These are phyloP conservation scores for Pseudogymnoascus sp. DNA, from an alignment of 2,329 filamentous ascomycete species.

Conservation along the genomic window DNA sequence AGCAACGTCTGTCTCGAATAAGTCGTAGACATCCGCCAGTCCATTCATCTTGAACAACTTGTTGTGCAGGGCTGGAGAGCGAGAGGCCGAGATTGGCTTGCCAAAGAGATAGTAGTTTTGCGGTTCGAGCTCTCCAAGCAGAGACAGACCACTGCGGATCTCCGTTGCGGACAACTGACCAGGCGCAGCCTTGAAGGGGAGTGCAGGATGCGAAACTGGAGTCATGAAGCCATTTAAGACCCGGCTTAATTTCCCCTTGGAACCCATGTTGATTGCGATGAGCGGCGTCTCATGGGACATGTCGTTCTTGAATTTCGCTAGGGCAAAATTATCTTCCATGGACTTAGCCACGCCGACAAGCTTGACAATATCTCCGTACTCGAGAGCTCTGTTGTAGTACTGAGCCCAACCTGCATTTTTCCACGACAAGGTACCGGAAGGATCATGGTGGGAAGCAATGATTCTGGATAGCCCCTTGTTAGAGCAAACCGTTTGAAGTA, in stretches of 20 bases:
- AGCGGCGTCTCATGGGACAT: conserved; percentile 75
- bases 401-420: conserved; percentile 86
- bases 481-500: conserved; percentile 62
- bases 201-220: conserved; percentile 78
- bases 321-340: conserved; percentile 78
- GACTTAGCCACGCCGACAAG: conserved; percentile 73
- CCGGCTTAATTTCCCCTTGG: conserved; percentile 77
- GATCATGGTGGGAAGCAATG: conserved; percentile 94
- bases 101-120: conserved; percentile 85
- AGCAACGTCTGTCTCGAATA: conserved; percentile 64
- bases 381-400: conserved; percentile 81
- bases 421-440: conserved; percentile 73
- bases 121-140: conserved; percentile 70
- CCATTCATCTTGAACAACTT: conserved; percentile 68
- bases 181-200: conserved; percentile 91
- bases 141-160: conserved; percentile 69
- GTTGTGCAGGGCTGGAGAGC: conserved; percentile 87
- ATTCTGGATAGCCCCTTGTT: conserved; percentile 67
- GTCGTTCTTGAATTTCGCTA: conserved; percentile 72
- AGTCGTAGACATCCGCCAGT: conserved; percentile 74
- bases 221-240: conserved; percentile 91
- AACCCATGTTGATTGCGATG: conserved; percentile 95
- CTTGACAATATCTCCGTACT: conserved; percentile 91
- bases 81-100: conserved; percentile 71
- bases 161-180: conserved; percentile 88